Evolutionary conservation across 1,284 basidiomycete genomes (phyloP), one percentile per base, ranked within the genome.

Genomic region (Ganoderma sinense): DNA sequence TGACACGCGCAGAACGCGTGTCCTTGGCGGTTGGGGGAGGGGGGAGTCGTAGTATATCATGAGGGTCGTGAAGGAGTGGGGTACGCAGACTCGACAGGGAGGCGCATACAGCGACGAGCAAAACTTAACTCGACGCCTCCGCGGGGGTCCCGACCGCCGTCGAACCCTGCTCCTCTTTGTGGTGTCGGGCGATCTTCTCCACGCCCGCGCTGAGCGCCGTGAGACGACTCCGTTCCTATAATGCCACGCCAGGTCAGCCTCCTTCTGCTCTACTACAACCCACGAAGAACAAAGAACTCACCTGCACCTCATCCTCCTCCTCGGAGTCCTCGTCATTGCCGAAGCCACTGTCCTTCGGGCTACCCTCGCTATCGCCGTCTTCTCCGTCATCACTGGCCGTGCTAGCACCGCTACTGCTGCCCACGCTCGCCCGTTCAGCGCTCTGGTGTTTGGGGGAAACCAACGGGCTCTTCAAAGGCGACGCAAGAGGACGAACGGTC

Each of bases 141-240:
- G 63, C 65, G 23, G 69, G 67, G 48, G 62, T 63, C 29, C 62
- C 64, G 14, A 8, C 41, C 4, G 65, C 18, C 23, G 11, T 45
- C 59, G 36, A 3, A 29, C 59, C 23, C 59, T 61, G 69, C 39
- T 73, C 69, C 61, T 73, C 69, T 69, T 75, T 75, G 67, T 73
- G 69, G 66, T 92, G 91, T 73, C 90, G 82, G 76, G 87, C 89
- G 73, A 93, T 84, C 81, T 92, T 91, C 83, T 93, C 92, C 51
- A 93, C 87, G 39, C 91, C 90, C 14, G 91, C 91, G 31, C 89
- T 85, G 7, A 87, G 75, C 8, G 84, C 80, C 36, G 85, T 86
- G 70, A 81, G 84, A 64, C 83, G 72, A 45, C 68, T 61, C 51
- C 62, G 66, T 64, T 72, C 69, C 73, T 75, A 63, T 40, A 60